Evolutionary conservation across 139 green algal species (phyloP).

Genomic region (Dunaliella sp.): DNA sequence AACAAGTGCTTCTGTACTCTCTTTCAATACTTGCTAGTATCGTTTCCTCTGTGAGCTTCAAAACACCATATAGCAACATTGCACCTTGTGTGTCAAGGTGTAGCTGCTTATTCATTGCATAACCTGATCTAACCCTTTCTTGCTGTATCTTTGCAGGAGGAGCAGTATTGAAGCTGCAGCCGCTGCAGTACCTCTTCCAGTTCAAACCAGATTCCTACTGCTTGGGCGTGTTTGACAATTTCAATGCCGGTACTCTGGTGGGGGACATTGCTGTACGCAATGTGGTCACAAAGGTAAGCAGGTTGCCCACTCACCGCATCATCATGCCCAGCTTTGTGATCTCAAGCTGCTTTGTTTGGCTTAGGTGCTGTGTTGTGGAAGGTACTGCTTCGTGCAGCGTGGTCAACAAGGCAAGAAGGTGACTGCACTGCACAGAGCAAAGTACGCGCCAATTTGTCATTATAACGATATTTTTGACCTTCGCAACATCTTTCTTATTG

Average conservation of each 20-base stretch:
- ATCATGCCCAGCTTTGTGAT: neutral
- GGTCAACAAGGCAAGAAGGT: neutral
- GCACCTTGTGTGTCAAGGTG: no score
- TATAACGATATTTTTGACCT: neutral
- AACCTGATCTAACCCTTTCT: no score
- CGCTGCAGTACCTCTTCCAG: constrained; percentile 89
- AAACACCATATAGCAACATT: no score
- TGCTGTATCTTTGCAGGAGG: constrained; percentile 10
- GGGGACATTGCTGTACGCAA: constrained; percentile 84
- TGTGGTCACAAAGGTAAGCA: constrained; percentile 65
- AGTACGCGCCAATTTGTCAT: neutral
- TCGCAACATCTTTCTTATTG: no score
- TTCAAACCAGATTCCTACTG: constrained; percentile 72
- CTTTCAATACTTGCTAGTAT: no score
- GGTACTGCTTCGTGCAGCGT: neutral
- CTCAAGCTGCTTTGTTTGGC: neutral
- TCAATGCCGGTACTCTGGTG: constrained; percentile 69
- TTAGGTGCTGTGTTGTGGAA: neutral
- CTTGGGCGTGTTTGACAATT: constrained; percentile 92
- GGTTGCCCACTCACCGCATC: neutral
- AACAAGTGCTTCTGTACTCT: no score
- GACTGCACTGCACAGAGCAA: neutral
- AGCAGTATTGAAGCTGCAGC: constrained; percentile 48
- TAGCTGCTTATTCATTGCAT: no score
- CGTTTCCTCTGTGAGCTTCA: no score